phyloP scores from a whole-genome alignment of 2,329 filamentous ascomycete species.

The Endocalyx cinctus region DNA sequence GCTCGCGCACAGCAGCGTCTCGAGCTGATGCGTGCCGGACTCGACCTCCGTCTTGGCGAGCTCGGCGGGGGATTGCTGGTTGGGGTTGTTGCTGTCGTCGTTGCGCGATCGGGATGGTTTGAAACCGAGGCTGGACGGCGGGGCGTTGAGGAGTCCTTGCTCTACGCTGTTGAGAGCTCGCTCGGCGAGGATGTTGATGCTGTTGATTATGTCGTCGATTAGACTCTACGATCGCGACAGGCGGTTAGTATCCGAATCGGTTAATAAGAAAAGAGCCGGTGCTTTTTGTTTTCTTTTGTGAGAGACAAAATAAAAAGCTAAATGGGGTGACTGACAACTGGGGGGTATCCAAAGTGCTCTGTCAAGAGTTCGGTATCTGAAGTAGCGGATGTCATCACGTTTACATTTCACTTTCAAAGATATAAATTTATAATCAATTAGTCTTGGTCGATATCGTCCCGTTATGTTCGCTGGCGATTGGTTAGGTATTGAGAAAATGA shows the following conservation, averaged over 20 bases:
- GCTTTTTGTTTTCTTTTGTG: slow-evolving; percentile 8
- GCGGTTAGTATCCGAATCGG: slow-evolving; percentile 7
- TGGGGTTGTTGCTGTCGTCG: slow-evolving; percentile 34
- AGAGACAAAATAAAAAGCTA: slow-evolving; percentile 3
- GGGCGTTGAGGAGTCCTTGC: slow-evolving; percentile 68
- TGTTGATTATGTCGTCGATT: slow-evolving; percentile 97
- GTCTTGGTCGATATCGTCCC: no score
- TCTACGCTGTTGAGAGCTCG: slow-evolving; percentile 86
- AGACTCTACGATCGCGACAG: slow-evolving; percentile 57
- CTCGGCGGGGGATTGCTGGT: slow-evolving; percentile 34
- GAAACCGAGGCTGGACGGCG: slow-evolving; percentile 80
- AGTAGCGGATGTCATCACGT: slow-evolving; percentile 22
- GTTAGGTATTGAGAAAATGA: no score
- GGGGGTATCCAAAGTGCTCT: slow-evolving; percentile 93
- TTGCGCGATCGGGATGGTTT: slow-evolving; percentile 40
- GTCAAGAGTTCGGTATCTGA: slow-evolving; percentile 70
- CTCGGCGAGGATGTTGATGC: slow-evolving; percentile 88
- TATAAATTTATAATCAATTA: no score
- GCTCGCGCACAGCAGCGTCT: slow-evolving; percentile 74
- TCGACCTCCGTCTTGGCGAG: slow-evolving; percentile 67
- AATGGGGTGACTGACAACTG: slow-evolving; percentile 58
- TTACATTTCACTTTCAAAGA: slow-evolving; percentile 9
- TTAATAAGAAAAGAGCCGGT: no score
- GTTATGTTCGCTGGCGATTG: no score
- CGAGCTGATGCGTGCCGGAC: slow-evolving; percentile 78